Evolutionary conservation across 2,329 filamentous ascomycete species (phyloP), one percentile per base, ranked within the genome.

Genomic region (Cadophora gregata): DNA sequence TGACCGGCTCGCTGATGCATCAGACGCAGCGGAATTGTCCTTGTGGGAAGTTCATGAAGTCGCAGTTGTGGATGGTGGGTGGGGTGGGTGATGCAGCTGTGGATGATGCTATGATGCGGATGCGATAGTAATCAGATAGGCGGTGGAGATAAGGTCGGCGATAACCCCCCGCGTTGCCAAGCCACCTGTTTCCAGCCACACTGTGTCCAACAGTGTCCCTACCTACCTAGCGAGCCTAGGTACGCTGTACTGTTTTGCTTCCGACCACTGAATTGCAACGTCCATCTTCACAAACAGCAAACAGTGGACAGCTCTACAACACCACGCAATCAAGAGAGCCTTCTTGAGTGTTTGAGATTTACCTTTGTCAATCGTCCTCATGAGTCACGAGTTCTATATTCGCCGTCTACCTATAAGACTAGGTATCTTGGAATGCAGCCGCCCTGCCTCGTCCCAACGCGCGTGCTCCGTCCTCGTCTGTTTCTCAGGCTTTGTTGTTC

Each of bases 81-180:
- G n/a, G n/a, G 19, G n/a, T 36, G 31, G 19, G 9, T 21, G 31
- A 25, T 14, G 16, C 5, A 33, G 27, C n/a, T 12, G 27, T 36
- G 29, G 5, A 53, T 58, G 53, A 58, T 24, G 53, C 33, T 19
- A 58, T 58, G 53, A 58, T 58, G n/a, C 31, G 9, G 53, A 38
- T n/a, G n/a, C n/a, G n/a, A n/a, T 58, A 58, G 31, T 38, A 38
- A 58, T 58, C 29, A 58, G 53, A 38, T 21, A 33, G 48, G 48
- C 48, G 48, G 16, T 38, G 53, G 53, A 58, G 31, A 38, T 58
- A 58, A 58, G n/a, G 19, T 58, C 53, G 53, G 53, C 31, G 53
- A 38, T 58, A 58, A 24, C 53, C 10, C 31, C 29, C 31, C 33
- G 33, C 53, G 38, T 36, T 25, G 31, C 31, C 31, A 56, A 25